phyloP scores from a whole-genome alignment of 306 rosid species.

The Cucurbita pepo region DNA sequence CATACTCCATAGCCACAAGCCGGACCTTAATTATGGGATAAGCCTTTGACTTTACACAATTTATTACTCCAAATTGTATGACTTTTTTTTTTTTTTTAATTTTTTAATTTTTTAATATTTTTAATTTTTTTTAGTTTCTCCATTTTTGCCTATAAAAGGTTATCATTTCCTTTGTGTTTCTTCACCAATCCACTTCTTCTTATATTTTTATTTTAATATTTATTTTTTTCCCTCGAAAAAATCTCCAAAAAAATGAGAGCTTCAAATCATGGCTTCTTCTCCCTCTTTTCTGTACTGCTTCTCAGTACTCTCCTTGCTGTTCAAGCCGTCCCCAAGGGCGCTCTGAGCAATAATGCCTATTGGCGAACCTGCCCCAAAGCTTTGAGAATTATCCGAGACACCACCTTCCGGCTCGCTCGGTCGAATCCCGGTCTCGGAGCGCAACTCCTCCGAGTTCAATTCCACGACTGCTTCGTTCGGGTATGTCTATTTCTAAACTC shows the following conservation, averaged over 20 bases:
- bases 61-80: background rate
- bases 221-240: background rate
- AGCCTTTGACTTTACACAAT: background rate
- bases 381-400: constrained; percentile 1
- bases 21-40: background rate
- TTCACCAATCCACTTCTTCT: background rate
- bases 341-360: constrained; percentile 5
- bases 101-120: too few relatives aligned
- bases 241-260: background rate
- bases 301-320: background rate
- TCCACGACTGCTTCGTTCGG: constrained; percentile 32
- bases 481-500: background rate
- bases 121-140: background rate
- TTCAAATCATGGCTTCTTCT: background rate
- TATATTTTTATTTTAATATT: background rate
- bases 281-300: background rate
- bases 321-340: background rate
- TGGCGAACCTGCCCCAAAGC: constrained; percentile 8
- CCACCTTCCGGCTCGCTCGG: constrained; percentile 7
- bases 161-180: background rate
- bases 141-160: background rate
- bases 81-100: background rate
- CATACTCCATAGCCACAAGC: background rate
- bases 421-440: constrained; percentile 8
- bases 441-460: constrained; percentile 26